Conservation (phyloP, 306 rosid species). For the Neltuma alba region DNA sequence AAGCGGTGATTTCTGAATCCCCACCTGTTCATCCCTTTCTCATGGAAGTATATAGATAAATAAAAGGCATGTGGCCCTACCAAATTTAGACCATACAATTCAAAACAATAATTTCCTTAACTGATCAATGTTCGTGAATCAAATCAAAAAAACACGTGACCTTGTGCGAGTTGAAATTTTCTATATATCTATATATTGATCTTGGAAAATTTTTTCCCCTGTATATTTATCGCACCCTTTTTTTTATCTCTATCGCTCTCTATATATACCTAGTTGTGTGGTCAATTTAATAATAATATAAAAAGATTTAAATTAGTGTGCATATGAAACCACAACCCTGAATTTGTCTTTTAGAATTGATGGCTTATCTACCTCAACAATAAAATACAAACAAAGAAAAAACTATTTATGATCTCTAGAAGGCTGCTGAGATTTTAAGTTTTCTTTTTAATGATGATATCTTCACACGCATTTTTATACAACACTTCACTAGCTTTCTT, state of each 20-base stretch:
- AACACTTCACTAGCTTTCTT: not conserved
- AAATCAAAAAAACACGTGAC: not conserved
- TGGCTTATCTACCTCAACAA: conserved; percentile 55
- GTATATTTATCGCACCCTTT: not conserved
- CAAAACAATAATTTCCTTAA: not conserved
- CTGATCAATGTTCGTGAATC: not conserved
- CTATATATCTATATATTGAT: not conserved
- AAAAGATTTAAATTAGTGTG: conserved; percentile 33
- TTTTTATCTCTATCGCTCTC: not conserved
- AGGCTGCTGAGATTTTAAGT: not conserved
- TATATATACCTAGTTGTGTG: not conserved
- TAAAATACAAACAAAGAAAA: not conserved
- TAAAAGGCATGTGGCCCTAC: not conserved
- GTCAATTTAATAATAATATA: too few species aligned
- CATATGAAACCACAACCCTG: conserved; percentile 22
- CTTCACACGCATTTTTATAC: not conserved
- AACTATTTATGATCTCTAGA: not conserved
- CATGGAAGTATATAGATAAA: not conserved
- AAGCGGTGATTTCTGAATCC: not conserved
- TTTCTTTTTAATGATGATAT: not conserved
- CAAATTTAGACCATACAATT: not conserved
- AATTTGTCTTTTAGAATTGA: conserved; percentile 50
- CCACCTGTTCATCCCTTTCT: not conserved
- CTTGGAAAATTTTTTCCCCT: too few species aligned
- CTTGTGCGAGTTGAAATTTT: not conserved